A percentile compares a stretch with the other conserved stretches of the same genome.
These are phyloP conservation scores for Trichosporon asahii DNA, from an alignment of 1,284 basidiomycete species.

Conservation along the genomic window DNA sequence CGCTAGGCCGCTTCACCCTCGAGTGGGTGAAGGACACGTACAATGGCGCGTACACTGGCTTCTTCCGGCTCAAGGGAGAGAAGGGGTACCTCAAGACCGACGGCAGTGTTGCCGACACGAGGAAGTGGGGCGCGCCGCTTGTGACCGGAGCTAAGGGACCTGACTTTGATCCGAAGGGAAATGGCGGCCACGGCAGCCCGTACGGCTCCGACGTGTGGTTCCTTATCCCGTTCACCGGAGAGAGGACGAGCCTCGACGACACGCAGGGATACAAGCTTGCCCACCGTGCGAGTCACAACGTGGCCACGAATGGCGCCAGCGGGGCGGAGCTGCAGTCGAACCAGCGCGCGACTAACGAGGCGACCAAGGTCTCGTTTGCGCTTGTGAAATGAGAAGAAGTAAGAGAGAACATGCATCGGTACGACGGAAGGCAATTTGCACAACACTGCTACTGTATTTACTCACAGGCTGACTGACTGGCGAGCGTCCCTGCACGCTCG, in stretches of 20 bases:
- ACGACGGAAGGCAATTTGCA: too few species aligned
- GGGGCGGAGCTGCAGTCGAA: background rate
- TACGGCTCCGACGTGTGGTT: constrained; percentile 12
- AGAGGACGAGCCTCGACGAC: background rate
- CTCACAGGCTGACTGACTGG: too few species aligned
- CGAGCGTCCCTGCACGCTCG: too few species aligned
- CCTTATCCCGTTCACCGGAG: background rate
- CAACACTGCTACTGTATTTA: too few species aligned
- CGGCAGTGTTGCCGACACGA: background rate
- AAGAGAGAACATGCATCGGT: background rate
- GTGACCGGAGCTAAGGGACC: background rate
- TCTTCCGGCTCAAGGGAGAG: constrained; percentile 13
- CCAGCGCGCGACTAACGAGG: background rate
- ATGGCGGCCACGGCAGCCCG: constrained; percentile 10
- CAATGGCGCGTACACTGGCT: background rate
- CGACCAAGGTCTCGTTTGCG: background rate
- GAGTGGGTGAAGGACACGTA: constrained; percentile 8
- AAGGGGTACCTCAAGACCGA: background rate
- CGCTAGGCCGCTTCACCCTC: background rate
- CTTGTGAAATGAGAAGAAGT: background rate
- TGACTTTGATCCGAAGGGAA: background rate
- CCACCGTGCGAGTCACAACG: background rate
- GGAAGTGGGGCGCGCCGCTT: constrained; percentile 4
- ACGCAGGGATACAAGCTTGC: constrained; percentile 10
- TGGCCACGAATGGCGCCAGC: background rate